Conservation (phyloP, 345 rosid species). For the Aquilaria yunnanensis region DNA sequence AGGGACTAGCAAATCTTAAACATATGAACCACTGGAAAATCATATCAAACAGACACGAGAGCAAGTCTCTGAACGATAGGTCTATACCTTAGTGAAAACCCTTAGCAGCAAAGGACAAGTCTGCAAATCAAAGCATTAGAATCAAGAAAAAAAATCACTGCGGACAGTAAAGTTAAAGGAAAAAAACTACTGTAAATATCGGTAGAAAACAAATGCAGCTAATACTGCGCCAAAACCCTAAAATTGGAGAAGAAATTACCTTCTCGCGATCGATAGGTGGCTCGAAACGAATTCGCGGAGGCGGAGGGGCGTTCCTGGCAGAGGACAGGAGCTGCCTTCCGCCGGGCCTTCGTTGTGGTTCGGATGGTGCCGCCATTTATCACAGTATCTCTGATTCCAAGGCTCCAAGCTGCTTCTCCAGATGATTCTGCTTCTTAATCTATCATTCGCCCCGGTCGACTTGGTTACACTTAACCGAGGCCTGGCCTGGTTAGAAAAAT, state of each 20-base stretch:
- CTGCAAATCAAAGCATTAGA: slow-evolving; percentile 31
- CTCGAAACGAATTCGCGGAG: slow-evolving; percentile 47
- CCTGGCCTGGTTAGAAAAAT: neutral
- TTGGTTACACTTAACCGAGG: too few relatives aligned
- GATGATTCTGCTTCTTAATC: slow-evolving; percentile 3
- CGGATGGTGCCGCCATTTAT: slow-evolving; percentile 50
- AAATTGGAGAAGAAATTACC: slow-evolving; percentile 27
- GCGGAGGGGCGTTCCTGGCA: slow-evolving; percentile 51
- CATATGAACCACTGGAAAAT: too few relatives aligned
- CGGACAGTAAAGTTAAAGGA: neutral
- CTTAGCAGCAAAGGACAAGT: slow-evolving; percentile 93
- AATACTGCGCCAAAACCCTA: slow-evolving; percentile 20
- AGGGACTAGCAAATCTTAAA: too few relatives aligned
- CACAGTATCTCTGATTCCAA: slow-evolving; percentile 1
- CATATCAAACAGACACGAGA: too few relatives aligned
- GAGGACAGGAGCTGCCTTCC: slow-evolving; percentile 56
- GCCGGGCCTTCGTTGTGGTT: slow-evolving; percentile 47
- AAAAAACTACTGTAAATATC: neutral
- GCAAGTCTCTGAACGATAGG: neutral
- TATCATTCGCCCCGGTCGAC: neutral
- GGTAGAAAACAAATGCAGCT: neutral
- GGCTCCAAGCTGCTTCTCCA: neutral
- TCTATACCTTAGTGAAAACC: slow-evolving; percentile 84
- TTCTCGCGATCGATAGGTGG: slow-evolving; percentile 80
- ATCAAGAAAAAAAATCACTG: neutral